Evolutionary conservation across 768 basidiomycete genomes (phyloP), one percentile per base, ranked within the genome.

Genomic region (Lepiota venenata): DNA sequence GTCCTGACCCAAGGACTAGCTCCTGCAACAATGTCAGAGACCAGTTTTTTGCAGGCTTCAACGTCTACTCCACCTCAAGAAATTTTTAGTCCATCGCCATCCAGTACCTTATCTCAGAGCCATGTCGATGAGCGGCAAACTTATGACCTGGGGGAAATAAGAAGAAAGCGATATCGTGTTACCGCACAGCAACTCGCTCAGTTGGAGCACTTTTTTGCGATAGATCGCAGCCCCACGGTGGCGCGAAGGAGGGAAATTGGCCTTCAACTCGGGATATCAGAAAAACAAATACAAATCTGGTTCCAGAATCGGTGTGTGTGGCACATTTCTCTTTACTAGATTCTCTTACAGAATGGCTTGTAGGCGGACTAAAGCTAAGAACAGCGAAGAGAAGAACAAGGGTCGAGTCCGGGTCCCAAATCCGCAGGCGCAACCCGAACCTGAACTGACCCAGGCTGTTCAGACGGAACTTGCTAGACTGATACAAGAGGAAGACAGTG

Each of bases 251-350:
- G 82, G 50, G 89, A 91, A 61, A 89, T 93, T 49, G 83, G 86
- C 55, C 79, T 84, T 21, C 67, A 81, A 52, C 74, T 93, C 4
- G 87, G 88, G 14, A 91, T 93, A 86, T 81, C 87, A 47, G 91
- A 92, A 69, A 83, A 89, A 36, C 91, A 92, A 73, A 91, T 88
- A 0, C 91, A 92, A 69, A 87, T 93, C 44, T 92, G 91, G 91
- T 93, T 91, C 62, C 90, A 93, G 66, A 92, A 93, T 64, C 76
- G 90, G 90, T 86, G 58, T 54, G 74, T 59, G 18, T 27, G 27
- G 22, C 15, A 39, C 45, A 25, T 58, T 37, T 51, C 14, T 36
- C 8, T 27, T 41, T 14, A 52, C 42, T 44, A n/a, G 51, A n/a
- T 49, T 35, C 55, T 50, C 20, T 54, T 11, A 32, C 32, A 9